phyloP scores from a whole-genome alignment of 169 alveolate genomes.

The Perkinsus marinus region DNA sequence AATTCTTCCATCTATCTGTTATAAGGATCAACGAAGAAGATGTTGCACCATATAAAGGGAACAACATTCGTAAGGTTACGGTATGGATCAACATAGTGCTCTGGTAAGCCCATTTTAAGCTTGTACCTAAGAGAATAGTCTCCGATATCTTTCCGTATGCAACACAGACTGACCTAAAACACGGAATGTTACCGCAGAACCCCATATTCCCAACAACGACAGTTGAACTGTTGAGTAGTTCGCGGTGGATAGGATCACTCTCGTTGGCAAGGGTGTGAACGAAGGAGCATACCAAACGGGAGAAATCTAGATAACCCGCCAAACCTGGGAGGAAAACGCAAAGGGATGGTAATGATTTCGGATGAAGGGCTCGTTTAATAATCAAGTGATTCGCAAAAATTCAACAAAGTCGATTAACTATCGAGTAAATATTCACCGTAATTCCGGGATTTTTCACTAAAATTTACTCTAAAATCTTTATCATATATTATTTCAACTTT shows the following conservation, averaged over 20 bases:
- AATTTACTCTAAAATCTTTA: too few species aligned
- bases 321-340: not conserved
- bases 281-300: not conserved
- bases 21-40: not conserved
- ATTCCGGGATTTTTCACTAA: too few species aligned
- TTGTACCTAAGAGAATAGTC: not conserved
- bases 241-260: not conserved
- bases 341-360: too few species aligned
- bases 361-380: too few species aligned
- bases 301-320: not conserved
- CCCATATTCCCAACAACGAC: not conserved
- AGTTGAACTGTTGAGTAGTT: not conserved
- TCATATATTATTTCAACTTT: too few species aligned
- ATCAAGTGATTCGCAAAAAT: too few species aligned
- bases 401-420: too few species aligned
- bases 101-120: not conserved
- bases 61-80: not conserved
- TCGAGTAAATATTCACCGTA: too few species aligned
- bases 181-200: not conserved
- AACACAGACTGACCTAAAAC: not conserved
- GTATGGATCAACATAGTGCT: not conserved
- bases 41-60: not conserved
- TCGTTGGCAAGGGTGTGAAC: not conserved
- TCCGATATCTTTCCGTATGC: not conserved
- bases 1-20: not conserved